phyloP scores from a whole-genome alignment of 2,329 filamentous ascomycete genomes.

The Stagonosporopsis tanaceti region DNA sequence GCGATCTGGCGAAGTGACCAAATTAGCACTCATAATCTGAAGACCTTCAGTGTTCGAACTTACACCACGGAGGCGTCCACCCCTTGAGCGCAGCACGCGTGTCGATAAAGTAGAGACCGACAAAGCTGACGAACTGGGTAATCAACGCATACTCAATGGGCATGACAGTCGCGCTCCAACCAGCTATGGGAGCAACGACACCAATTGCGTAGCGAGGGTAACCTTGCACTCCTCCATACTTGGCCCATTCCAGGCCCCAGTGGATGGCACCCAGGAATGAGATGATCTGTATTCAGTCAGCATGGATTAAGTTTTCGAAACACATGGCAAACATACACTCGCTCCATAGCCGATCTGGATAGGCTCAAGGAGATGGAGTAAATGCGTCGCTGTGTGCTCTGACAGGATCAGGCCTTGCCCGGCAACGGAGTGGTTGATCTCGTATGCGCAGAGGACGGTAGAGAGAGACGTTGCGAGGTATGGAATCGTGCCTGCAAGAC shows the following conservation, averaged over 20 bases:
- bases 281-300: conserved; percentile 68
- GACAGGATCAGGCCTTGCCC: conserved; percentile 72
- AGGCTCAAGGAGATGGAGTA: conserved; percentile 80
- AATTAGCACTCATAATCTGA: conserved; percentile 34
- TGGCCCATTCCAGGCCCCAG: conserved; percentile 88
- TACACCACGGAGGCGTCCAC: conserved; percentile 85
- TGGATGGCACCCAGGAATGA: conserved; percentile 94
- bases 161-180: conserved; percentile 89
- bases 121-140: conserved; percentile 84
- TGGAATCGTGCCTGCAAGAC: conserved; percentile 60
- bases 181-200: conserved; percentile 77
- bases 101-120: conserved; percentile 85
- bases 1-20: conserved; percentile 59
- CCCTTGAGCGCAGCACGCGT: conserved; percentile 74
- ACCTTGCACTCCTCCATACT: conserved; percentile 71
- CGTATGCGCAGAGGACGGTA: conserved; percentile 83
- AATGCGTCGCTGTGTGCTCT: conserved; percentile 73
- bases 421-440: conserved; percentile 74
- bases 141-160: conserved; percentile 86
- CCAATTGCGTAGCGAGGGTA: conserved; percentile 86
- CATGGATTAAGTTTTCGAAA: neutral
- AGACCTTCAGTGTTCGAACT: neutral
- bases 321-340: conserved; percentile 62
- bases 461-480: conserved; percentile 85
- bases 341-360: conserved; percentile 92